Base-by-base conservation (phyloP, 495 filamentous ascomycete species). In the Gamarada debralockiae region DNA sequence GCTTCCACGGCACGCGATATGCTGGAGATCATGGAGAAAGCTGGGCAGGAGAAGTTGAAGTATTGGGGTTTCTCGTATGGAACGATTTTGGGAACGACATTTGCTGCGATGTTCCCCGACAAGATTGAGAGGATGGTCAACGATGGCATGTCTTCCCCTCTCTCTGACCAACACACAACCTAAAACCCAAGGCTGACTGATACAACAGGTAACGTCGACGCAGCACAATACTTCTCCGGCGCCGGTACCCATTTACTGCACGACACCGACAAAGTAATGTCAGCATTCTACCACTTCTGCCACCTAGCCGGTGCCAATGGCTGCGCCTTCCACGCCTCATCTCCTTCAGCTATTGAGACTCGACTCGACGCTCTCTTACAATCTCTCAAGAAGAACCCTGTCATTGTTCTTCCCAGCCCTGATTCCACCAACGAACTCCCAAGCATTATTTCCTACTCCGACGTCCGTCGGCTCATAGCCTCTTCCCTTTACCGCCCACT, bases 51-150 rank as follows among this genome's bases (percentile, higher is more conserved):
- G 20, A 74, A 72, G 52, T 53, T 80, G 2, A 73, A 68, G 47
- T 80, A 78, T 55, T 79, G 76, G 76, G 77, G 77, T 8, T 79
- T 79, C 25, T 74, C 71, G 34, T 80, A 79, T 50, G 77, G 77
- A 15, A 77, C 74, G 21, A 64, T 74, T 9, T 59, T 83, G 14
- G 79, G 79, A 10, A 68, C 65, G 10, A 79, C 76, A 0, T 76
- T 77, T 49, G 75, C 75, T 7, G 62, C 69, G 12, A 66, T 82
- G 66, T 78, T 72, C 51, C 76, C 76, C 1, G 62, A 71, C 6
- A 67, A 67, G 34, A 66, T 81, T 2, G 70, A 72, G 29, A 67
- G 74, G 37, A 56, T 80, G 50, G 70, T 78, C 7, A 63, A 71
- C 39, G 77, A 80, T 53, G 54, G 48, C 44, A 15, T 38, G 8